A percentile compares a stretch with the other conserved stretches of the same genome.
phyloP scores from a whole-genome alignment of 768 basidiomycete genomes.

The Collybiopsis confluens region DNA sequence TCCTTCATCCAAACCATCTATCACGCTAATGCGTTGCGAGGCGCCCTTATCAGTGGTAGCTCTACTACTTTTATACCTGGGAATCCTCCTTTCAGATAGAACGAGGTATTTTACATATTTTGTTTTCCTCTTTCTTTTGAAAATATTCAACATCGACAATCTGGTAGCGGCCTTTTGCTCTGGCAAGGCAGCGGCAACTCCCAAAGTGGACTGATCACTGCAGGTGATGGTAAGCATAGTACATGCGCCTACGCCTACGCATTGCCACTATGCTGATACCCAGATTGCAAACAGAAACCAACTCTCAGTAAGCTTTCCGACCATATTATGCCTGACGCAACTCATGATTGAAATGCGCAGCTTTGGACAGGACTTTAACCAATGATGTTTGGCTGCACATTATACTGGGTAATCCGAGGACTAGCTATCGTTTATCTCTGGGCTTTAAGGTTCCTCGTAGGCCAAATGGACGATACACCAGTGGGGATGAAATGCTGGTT shows the following conservation, averaged over 20 bases:
- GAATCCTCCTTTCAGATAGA: slow-evolving; percentile 1
- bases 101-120: neutral
- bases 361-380: neutral
- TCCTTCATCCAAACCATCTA: too few relatives aligned
- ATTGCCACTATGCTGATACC: too few relatives aligned
- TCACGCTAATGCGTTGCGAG: neutral
- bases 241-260: too few relatives aligned
- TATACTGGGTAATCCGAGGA: slow-evolving; percentile 4
- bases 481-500: too few relatives aligned
- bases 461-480: slow-evolving; percentile 2
- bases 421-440: too few relatives aligned
- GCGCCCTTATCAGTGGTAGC: slow-evolving; percentile 3
- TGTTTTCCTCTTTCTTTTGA: too few relatives aligned
- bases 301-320: neutral
- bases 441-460: neutral
- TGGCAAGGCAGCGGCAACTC: slow-evolving; percentile 10
- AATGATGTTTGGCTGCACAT: slow-evolving; percentile 6
- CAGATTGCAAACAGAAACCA: neutral
- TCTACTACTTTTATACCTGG: slow-evolving; percentile 6
- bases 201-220: slow-evolving; percentile 12
- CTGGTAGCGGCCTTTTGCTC: slow-evolving; percentile 6
- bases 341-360: neutral
- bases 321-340: neutral
- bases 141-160: neutral
- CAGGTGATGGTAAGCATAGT: slow-evolving; percentile 3